These are phyloP conservation scores for Amanita polypyramis DNA, from an alignment of 768 basidiomycete species.

Conservation along the genomic window DNA sequence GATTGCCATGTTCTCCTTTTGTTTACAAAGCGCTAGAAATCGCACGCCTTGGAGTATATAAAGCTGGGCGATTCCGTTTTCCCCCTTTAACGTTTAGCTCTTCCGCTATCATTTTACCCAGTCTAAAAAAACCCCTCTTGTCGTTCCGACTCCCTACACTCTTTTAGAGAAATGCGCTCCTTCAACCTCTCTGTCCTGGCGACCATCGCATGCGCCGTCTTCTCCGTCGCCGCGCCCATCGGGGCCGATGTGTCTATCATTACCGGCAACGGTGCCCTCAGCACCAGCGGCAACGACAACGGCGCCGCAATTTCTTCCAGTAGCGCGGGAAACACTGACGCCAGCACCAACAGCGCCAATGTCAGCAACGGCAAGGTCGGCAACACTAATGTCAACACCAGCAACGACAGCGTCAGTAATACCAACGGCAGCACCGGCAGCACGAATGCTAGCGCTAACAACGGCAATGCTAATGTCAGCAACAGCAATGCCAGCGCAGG, in stretches of 20 bases:
- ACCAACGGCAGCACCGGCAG: too few relatives aligned
- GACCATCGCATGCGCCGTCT: neutral
- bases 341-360: neutral
- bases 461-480: too few relatives aligned
- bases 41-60: too few relatives aligned
- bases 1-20: too few relatives aligned
- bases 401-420: too few relatives aligned
- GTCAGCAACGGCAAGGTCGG: neutral
- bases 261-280: neutral
- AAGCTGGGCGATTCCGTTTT: too few relatives aligned
- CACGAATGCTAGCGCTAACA: too few relatives aligned
- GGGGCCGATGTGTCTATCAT: neutral
- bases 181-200: neutral
- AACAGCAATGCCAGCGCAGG: too few relatives aligned
- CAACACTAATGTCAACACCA: neutral
- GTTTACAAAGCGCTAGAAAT: too few relatives aligned
- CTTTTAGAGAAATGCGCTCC: conserved; percentile 2
- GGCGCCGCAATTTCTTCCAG: neutral
- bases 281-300: neutral
- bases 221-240: conserved; percentile 5
- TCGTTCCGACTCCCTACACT: neutral
- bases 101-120: neutral
- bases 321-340: neutral
- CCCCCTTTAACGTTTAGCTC: neutral
- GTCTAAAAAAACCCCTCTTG: neutral